Evolutionary conservation across 139 green algal species (phyloP).

Genomic region (Coccomyxa sp.): DNA sequence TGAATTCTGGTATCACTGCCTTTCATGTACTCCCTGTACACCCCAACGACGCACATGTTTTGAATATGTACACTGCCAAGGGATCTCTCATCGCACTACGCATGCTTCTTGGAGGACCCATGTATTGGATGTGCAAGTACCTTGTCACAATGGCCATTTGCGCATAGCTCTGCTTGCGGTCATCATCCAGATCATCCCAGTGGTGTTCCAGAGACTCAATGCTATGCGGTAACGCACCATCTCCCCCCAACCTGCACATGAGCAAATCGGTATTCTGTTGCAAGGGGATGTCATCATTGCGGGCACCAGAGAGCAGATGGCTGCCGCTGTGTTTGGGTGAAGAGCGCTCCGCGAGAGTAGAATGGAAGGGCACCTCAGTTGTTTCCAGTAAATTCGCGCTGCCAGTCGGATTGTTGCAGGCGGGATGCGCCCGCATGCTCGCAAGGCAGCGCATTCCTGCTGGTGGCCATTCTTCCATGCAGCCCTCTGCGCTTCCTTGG

Average conservation of each 20-base stretch:
- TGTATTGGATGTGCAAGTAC: constrained; percentile 11
- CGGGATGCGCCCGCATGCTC: constrained; percentile 38
- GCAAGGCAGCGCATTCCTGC: constrained; percentile 56
- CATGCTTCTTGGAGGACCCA: no score
- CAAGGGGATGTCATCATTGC: not conserved
- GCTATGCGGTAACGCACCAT: not conserved
- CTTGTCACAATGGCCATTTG: constrained; percentile 65
- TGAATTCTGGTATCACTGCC: not conserved
- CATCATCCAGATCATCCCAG: constrained; percentile 42
- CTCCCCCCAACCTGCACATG: not conserved
- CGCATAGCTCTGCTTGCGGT: constrained; percentile 45
- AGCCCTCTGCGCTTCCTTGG: constrained; percentile 41
- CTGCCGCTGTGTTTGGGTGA: not conserved
- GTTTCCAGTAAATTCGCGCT: constrained; percentile 43
- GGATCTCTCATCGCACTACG: not conserved
- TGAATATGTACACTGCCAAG: not conserved
- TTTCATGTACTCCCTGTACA: constrained; percentile 33
- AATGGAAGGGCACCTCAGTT: constrained; percentile 6
- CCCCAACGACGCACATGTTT: not conserved
- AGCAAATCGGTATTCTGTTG: not conserved
- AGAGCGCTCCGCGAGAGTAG: not conserved
- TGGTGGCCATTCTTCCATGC: constrained; percentile 53
- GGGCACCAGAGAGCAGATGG: not conserved
- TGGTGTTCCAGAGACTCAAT: constrained; percentile 50
- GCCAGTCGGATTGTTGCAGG: constrained; percentile 57